Conservation (phyloP, 306 rosid genomes). For the Sindora glabra region DNA sequence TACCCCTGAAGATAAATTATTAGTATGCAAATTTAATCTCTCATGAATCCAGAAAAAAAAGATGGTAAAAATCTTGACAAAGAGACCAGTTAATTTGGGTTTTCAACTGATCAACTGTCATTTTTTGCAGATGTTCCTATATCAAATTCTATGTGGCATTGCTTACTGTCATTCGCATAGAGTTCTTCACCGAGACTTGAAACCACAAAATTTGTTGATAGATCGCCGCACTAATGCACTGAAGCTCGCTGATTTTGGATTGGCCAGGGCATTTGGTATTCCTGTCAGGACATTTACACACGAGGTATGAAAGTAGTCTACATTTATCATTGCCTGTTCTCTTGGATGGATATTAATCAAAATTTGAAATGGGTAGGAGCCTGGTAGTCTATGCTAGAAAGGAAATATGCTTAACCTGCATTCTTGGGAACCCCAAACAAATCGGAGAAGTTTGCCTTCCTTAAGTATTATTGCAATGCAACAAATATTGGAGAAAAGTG, state of each 20-base stretch:
- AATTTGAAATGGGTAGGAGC: slow-evolving; percentile 4
- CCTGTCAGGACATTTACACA: slow-evolving; percentile 98
- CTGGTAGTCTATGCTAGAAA: neutral
- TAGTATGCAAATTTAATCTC: too few species aligned
- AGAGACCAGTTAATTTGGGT: slow-evolving; percentile 9
- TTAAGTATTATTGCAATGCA: neutral
- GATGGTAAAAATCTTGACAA: slow-evolving; percentile 4
- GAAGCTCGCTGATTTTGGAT: slow-evolving; percentile 98
- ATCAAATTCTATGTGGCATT: slow-evolving; percentile 98
- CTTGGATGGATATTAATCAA: neutral
- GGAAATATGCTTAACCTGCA: neutral
- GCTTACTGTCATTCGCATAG: slow-evolving; percentile 98
- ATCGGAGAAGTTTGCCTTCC: neutral
- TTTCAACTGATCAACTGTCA: slow-evolving; percentile 14
- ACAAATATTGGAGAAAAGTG: neutral
- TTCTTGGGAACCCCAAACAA: neutral
- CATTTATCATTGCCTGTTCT: slow-evolving; percentile 8
- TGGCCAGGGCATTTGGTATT: slow-evolving; percentile 98
- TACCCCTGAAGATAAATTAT: too few species aligned
- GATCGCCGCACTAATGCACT: slow-evolving; percentile 87
- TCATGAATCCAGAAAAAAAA: slow-evolving; percentile 6
- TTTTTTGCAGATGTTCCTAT: slow-evolving; percentile 84
- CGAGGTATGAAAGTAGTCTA: slow-evolving; percentile 46
- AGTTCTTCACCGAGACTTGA: slow-evolving; percentile 98
- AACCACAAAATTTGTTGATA: slow-evolving; percentile 94